Evolutionary conservation across 257 asterid species (phyloP), one percentile per base, ranked within the genome.

Genomic region (Plantago ovata): DNA sequence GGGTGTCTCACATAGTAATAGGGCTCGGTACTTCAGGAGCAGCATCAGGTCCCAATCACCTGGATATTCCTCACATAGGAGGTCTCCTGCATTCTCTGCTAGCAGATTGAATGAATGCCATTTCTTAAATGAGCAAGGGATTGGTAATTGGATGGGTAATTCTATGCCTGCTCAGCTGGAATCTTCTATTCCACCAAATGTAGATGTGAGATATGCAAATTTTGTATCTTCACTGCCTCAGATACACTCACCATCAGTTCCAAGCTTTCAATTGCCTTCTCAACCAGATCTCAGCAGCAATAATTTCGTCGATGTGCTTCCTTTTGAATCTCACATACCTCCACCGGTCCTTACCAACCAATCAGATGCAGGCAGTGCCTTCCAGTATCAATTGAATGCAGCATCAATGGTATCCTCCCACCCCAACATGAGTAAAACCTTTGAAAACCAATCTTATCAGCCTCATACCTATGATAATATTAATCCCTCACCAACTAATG

Each of bases 321-420:
- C 70, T 61, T 67, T 47, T 19, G 73, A 49, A 56, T 36, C 78
- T 20, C 69, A 63, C 11, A 47, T 50, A 53, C 21, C 55, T 38
- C 68, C 48, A 53, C 78, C 72, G 69, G 19, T 66, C 33, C 75
- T 56, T 57, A n/a, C 69, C 42, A 50, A 59, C 53, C 76, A 71
- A 53, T 42, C 69, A 21, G 67, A 60, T 61, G 61, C 43, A 24
- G 78, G 56, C 58, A 60, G 36, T 65, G 43, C 53, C 53, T 66
- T 64, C 28, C 56, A 63, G 62, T 50, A 43, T 56, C 71, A 67
- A 22, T 32, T 67, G 71, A 68, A 71, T 56, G 48, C 33, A 38
- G 58, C 28, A 40, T 67, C 58, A 45, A 61, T 64, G 22, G 54
- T 62, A 43, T 48, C 73, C 50, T 63, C 81, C 39, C 45, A 22